Conservation (phyloP, 495 filamentous ascomycete genomes). For the Monascus purpureus region DNA sequence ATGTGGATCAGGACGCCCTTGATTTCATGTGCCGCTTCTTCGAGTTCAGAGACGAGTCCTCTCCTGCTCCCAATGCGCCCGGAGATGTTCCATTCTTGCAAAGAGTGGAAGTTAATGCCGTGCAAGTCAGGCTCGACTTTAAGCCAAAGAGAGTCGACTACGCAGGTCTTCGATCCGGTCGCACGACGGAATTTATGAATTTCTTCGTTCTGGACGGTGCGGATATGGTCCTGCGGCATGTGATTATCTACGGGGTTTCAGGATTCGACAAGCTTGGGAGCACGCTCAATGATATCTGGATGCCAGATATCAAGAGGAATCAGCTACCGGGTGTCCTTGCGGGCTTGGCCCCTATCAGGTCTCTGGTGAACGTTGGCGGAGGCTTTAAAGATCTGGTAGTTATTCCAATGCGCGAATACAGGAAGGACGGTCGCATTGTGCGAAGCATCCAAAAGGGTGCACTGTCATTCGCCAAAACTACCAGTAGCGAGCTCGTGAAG, state of each 20-base stretch:
- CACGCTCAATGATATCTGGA: constrained; percentile 92
- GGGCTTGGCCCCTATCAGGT: constrained; percentile 79
- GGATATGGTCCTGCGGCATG: constrained; percentile 73
- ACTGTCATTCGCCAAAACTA: constrained; percentile 77
- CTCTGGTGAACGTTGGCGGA: constrained; percentile 76
- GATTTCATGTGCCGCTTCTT: constrained; percentile 97
- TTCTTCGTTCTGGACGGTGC: constrained; percentile 85
- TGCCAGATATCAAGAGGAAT: constrained; percentile 79
- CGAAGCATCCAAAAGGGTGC: constrained; percentile 86
- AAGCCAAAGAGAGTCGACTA: constrained; percentile 97
- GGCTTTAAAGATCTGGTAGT: constrained; percentile 77
- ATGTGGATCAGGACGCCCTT: constrained; percentile 95
- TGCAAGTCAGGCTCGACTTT: constrained; percentile 82
- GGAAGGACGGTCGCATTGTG: constrained; percentile 84
- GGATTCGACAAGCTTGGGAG: constrained; percentile 81
- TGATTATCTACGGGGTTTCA: constrained; percentile 81
- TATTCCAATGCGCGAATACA: constrained; percentile 82
- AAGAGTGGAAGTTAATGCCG: constrained; percentile 69
- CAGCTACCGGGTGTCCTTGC: constrained; percentile 84
- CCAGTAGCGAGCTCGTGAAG: constrained; percentile 78
- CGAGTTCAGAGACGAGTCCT: constrained; percentile 79
- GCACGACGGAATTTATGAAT: constrained; percentile 98
- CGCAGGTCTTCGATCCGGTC: constrained; percentile 85
- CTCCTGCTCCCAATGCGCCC: constrained; percentile 32
- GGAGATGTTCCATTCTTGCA: constrained; percentile 81